phyloP scores from a whole-genome alignment of 2,329 filamentous ascomycete genomes.

The Aspergillus caelatus region DNA sequence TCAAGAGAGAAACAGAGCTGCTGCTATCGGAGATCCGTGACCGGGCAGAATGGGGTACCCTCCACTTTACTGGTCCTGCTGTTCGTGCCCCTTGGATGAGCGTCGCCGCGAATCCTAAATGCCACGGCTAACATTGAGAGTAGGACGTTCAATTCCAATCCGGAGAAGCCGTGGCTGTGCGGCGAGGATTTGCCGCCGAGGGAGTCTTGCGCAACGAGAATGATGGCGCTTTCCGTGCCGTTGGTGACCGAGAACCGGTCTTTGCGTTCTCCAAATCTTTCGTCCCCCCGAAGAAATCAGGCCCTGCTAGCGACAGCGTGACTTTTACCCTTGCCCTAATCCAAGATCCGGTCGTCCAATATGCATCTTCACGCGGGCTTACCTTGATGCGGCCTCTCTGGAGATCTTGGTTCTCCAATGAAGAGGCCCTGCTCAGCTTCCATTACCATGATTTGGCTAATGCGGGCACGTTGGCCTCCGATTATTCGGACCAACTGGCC shows the following conservation, averaged over 20 bases:
- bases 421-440: slow-evolving; percentile 68
- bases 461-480: slow-evolving; percentile 65
- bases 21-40: slow-evolving; percentile 75
- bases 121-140: slow-evolving; percentile 15
- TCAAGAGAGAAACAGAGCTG: slow-evolving; percentile 56
- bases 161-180: slow-evolving; percentile 67
- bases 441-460: slow-evolving; percentile 75
- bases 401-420: slow-evolving; percentile 70
- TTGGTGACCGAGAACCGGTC: slow-evolving; percentile 78
- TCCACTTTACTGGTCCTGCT: slow-evolving; percentile 74
- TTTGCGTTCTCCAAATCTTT: slow-evolving; percentile 77
- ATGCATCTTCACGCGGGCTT: slow-evolving; percentile 72
- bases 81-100: slow-evolving; percentile 32
- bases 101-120: not conserved
- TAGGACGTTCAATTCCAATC: slow-evolving; percentile 68
- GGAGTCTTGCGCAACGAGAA: slow-evolving; percentile 68
- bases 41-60: slow-evolving; percentile 79
- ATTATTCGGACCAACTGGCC: slow-evolving; percentile 73
- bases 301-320: slow-evolving; percentile 55
- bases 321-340: slow-evolving; percentile 77
- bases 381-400: slow-evolving; percentile 79
- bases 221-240: slow-evolving; percentile 67
- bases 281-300: slow-evolving; percentile 47
- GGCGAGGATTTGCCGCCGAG: slow-evolving; percentile 69
- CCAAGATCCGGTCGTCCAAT: slow-evolving; percentile 79